These are phyloP conservation scores for Neoboletus brunneissimus DNA, from an alignment of 768 basidiomycete genomes.

Conservation along the genomic window DNA sequence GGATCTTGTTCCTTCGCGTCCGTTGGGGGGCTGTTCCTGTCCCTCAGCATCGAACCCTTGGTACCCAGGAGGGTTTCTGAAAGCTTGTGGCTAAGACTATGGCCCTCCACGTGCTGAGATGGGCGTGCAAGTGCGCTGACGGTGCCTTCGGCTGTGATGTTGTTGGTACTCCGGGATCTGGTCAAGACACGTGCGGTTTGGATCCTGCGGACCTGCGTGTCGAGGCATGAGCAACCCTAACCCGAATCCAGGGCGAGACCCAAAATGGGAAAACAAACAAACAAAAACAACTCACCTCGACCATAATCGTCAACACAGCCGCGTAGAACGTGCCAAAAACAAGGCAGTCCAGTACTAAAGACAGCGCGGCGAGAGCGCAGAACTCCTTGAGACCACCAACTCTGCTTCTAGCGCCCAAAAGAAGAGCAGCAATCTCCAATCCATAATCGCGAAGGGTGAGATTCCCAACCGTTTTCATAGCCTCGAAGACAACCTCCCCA, in stretches of 20 bases:
- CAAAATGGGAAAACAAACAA: conserved; percentile 9
- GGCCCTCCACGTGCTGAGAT: conserved; percentile 17
- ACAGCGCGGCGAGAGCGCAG: conserved; percentile 89
- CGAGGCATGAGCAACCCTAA: conserved; percentile 13
- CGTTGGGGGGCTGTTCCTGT: conserved; percentile 40
- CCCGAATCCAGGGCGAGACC: conserved; percentile 2
- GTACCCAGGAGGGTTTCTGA: conserved; percentile 40
- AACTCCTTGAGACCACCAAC: conserved; percentile 92
- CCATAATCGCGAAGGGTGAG: conserved; percentile 90
- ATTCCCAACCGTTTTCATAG: conserved; percentile 73
- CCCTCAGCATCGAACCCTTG: conserved; percentile 47
- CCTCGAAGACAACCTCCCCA: conserved; percentile 80
- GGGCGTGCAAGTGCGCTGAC: conserved; percentile 30
- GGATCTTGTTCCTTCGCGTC: conserved; percentile 69
- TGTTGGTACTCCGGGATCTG: conserved; percentile 34
- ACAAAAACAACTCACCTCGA: conserved; percentile 62
- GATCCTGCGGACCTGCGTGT: conserved; percentile 63
- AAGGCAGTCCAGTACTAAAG: conserved; percentile 82
- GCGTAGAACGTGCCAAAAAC: conserved; percentile 89
- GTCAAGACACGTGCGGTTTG: conserved; percentile 55
- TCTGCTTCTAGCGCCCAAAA: conserved; percentile 81
- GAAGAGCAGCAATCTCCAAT: conserved; percentile 86
- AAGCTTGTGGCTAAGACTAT: conserved; percentile 22
- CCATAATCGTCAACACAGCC: conserved; percentile 89
- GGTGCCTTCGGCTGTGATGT: conserved; percentile 30